Percentiles rank a stretch among this genome's conserved stretches.
phyloP scores from a whole-genome alignment of 2,329 filamentous ascomycete genomes.

The Pestalotiopsis sp. region DNA sequence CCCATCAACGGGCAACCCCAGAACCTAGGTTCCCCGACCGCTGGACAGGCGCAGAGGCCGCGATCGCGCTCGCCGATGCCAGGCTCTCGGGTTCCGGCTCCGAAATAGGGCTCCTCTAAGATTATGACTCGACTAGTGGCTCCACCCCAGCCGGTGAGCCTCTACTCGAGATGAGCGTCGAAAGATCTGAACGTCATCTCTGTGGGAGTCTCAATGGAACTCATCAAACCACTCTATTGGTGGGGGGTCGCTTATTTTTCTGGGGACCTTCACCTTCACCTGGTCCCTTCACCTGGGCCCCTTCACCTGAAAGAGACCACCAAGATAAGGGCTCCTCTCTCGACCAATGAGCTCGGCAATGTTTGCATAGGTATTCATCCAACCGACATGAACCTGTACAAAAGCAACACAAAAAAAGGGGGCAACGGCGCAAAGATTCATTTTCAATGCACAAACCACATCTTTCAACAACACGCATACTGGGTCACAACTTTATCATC shows the following conservation, averaged over 20 bases:
- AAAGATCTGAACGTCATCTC: background rate
- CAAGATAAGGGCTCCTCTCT: background rate
- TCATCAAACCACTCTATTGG: background rate
- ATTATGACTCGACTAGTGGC: background rate
- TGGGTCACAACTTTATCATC: background rate
- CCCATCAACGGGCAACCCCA: conserved; percentile 6
- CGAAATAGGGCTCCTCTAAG: conserved; percentile 1
- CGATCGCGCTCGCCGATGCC: conserved; percentile 9
- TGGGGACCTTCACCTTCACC: no score
- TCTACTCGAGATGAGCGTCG: background rate
- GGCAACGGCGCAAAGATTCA: background rate
- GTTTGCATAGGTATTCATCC: background rate
- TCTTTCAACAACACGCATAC: background rate
- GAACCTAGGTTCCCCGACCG: background rate
- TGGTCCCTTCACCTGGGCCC: no score
- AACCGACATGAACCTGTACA: background rate
- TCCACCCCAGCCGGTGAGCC: background rate
- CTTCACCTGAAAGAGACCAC: background rate
- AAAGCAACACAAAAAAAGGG: background rate
- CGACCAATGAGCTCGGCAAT: background rate
- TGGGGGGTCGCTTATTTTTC: background rate
- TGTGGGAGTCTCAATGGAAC: background rate
- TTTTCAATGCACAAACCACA: background rate
- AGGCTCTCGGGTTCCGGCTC: conserved; percentile 8
- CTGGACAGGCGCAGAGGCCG: conserved; percentile 1